phyloP scores from a whole-genome alignment of 148 eudicot species.

The Fagopyrum esculentum region DNA sequence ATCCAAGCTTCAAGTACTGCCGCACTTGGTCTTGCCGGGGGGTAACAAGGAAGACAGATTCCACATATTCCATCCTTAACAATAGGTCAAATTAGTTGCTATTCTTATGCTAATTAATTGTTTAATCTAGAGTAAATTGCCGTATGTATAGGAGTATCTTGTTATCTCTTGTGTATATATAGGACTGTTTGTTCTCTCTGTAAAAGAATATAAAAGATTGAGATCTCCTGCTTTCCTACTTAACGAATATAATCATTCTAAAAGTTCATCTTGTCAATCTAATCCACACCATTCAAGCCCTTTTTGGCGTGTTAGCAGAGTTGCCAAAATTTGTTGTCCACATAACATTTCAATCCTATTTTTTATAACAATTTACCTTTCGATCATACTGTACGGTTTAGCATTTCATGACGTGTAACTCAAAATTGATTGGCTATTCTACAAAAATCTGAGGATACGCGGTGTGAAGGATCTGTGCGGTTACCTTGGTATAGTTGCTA shows the following conservation, averaged over 20 bases:
- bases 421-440: not conserved
- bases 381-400: not conserved
- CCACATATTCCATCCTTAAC: too few species aligned
- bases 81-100: too few species aligned
- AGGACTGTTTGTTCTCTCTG: too few species aligned
- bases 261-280: not conserved
- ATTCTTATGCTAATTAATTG: too few species aligned
- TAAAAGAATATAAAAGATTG: too few species aligned
- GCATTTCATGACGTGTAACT: not conserved
- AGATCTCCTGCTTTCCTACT: too few species aligned
- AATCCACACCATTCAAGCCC: not conserved
- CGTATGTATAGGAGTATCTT: too few species aligned
- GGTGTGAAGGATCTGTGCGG: not conserved
- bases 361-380: not conserved
- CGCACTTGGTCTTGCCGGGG: too few species aligned
- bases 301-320: not conserved
- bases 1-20: too few species aligned
- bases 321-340: not conserved
- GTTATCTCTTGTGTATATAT: too few species aligned
- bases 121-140: too few species aligned
- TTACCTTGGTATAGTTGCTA: slow-evolving; percentile 77
- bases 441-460: not conserved
- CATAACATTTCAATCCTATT: not conserved
- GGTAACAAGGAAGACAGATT: too few species aligned
- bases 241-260: not conserved